Conservation (phyloP, 805 yeast species). For the Schwanniomyces pseudopolymorphus region DNA sequence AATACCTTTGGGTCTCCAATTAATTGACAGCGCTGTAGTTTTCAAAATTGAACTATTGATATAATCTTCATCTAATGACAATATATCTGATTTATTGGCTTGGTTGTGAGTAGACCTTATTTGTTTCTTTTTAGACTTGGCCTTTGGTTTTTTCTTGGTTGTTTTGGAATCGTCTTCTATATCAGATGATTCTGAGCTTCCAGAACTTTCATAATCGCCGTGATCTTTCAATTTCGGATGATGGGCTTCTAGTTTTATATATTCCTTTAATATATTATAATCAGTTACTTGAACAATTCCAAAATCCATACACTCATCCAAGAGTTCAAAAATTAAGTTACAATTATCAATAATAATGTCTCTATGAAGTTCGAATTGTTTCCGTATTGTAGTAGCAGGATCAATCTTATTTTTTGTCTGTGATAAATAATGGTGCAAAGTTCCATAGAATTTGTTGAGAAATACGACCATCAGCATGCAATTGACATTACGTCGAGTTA, state of each 20-base stretch:
- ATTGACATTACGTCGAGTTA: conserved; percentile 48
- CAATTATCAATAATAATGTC: conserved; percentile 72
- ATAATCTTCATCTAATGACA: conserved; percentile 18
- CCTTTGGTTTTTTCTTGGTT: conserved; percentile 7
- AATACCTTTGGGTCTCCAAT: conserved; percentile 48
- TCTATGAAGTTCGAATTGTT: conserved; percentile 44
- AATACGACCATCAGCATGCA: conserved; percentile 59
- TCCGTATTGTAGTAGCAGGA: neutral
- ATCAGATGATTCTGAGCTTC: conserved; percentile 10
- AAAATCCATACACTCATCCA: conserved; percentile 87
- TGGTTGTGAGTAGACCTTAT: conserved; percentile 40
- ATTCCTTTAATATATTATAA: conserved; percentile 72
- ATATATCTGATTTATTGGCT: conserved; percentile 32
- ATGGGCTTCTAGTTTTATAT: conserved; percentile 57
- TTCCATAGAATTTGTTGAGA: conserved; percentile 39
- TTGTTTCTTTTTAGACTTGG: conserved; percentile 7
- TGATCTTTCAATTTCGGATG: conserved; percentile 12
- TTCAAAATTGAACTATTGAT: conserved; percentile 73
- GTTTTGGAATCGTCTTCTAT: conserved; percentile 1
- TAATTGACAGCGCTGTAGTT: conserved; percentile 62
- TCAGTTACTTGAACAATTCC: conserved; percentile 88
- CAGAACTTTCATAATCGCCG: conserved; percentile 5
- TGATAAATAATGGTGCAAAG: conserved; percentile 27
- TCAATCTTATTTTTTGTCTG: neutral
- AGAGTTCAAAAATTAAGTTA: conserved; percentile 72